Percentiles rank a stretch among this genome's conserved stretches.
Conservation (phyloP, 208 protist genomes). For the Naegleria lovaniensis region DNA sequence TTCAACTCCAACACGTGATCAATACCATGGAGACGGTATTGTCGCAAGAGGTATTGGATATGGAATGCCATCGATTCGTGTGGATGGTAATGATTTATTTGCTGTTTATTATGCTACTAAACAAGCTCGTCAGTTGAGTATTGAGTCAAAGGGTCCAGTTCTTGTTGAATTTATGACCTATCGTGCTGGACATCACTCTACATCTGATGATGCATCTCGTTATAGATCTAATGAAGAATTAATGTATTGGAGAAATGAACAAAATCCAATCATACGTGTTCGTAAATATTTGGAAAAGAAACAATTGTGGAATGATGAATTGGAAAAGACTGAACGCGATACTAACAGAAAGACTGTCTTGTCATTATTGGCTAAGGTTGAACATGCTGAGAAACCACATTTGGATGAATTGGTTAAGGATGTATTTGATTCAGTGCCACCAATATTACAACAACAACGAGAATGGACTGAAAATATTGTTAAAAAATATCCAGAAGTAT, state of each 20-base stretch:
- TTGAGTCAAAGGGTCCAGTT: slow-evolving; percentile 67
- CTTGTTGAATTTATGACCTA: slow-evolving; percentile 95
- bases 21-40: slow-evolving; percentile 90
- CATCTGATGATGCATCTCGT: slow-evolving; percentile 63
- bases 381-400: slow-evolving; percentile 20
- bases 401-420: slow-evolving; percentile 31
- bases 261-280: slow-evolving; percentile 34
- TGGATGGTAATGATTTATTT: slow-evolving; percentile 92
- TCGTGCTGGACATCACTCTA: slow-evolving; percentile 72
- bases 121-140: slow-evolving; percentile 67
- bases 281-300: slow-evolving; percentile 16
- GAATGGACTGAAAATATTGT: background rate
- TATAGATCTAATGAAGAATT: slow-evolving; percentile 47
- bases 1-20: slow-evolving; percentile 82
- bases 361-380: background rate
- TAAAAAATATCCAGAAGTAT: slow-evolving; percentile 14
- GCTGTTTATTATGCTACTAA: slow-evolving; percentile 82
- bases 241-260: background rate
- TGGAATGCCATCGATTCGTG: slow-evolving; percentile 75
- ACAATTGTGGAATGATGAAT: slow-evolving; percentile 32
- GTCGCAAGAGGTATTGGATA: slow-evolving; percentile 64
- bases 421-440: slow-evolving; percentile 33
- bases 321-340: slow-evolving; percentile 30
- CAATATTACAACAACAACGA: slow-evolving; percentile 26
- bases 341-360: slow-evolving; percentile 25